Evolutionary conservation across 768 basidiomycete genomes (phyloP), one percentile per base, ranked within the genome.

Genomic region (Podaxis pistillaris): DNA sequence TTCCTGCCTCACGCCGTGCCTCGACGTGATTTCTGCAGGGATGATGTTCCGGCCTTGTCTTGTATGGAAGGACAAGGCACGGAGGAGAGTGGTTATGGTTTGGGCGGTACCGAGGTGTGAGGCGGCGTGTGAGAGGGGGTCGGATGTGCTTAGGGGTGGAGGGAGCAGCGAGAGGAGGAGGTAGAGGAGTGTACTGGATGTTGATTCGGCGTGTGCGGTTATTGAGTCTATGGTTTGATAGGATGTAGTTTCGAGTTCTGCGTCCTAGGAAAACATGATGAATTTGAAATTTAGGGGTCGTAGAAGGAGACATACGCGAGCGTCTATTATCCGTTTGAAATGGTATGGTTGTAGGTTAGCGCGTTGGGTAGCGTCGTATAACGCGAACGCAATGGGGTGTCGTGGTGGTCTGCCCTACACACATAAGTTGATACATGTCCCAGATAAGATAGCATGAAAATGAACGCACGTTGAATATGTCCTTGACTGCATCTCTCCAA

Each of bases 61-160:
- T 13, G 86, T 87, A 70, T 94, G 92, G 68, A 84, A 93, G 9
- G 92, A 89, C 36, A 94, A 76, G 5, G 86, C 88, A 47, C 93
- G 86, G 58, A 95, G 79, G 61, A 93, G 81, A 12, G 87, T 91
- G 5, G 82, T 70, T 51, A 92, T 77, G 33, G 86, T 89, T 68
- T 89, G 87, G 3, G 93, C 87, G 2, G 84, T 76, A 9, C 93
- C 93, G 15, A 94, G 77, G 71, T 94, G 93, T 6, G 91, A 94
- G 1, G 88, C 90, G 1, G 89, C 90, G 73, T 93, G 92, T 5
- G 88, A 86, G 22, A 88, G 71, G 3, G 79, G 78, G 22, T 62
- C 46, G 3, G 61, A 62, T 7, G 83, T 81, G 30, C 83, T 84
- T 12, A 82, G 80, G 22, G 78, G 71, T 19, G 87, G 74, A 24